These are phyloP conservation scores for Triticum turgidum DNA, from an alignment of 176 grass and related monocot genomes.

Conservation along the genomic window DNA sequence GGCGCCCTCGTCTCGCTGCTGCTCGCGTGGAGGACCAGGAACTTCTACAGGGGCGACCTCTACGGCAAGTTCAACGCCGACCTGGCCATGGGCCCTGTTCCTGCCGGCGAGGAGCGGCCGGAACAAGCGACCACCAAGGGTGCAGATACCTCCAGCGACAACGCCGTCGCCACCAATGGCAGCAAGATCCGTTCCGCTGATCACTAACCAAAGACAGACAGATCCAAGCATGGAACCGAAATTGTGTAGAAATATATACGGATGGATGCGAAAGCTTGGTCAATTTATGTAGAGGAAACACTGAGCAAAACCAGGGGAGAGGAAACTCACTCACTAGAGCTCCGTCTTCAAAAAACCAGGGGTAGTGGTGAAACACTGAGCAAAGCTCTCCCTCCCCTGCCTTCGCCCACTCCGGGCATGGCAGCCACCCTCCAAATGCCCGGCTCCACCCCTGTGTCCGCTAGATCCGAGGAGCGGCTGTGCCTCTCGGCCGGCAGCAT, in stretches of 20 bases:
- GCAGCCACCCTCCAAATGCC: no score
- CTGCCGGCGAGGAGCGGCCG: not conserved
- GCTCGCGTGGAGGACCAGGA: constrained; percentile 64
- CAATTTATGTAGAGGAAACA: no score
- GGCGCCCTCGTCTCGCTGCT: constrained; percentile 50
- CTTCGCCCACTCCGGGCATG: no score
- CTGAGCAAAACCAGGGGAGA: no score
- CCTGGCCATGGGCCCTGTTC: not conserved
- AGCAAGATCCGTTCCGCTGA: not conserved
- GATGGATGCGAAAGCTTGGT: not conserved
- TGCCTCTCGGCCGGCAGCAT: no score
- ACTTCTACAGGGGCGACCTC: constrained; percentile 63
- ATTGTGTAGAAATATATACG: no score
- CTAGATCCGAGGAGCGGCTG: no score
- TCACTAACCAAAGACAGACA: not conserved
- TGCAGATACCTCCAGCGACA: not conserved
- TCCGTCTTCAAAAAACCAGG: no score
- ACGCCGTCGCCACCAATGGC: not conserved
- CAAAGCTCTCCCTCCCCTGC: no score
- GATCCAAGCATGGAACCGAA: not conserved
- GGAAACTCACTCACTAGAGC: no score
- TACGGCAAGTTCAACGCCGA: constrained; percentile 63
- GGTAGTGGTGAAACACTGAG: no score
- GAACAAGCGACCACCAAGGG: not conserved
- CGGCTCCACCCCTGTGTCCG: no score